These are phyloP conservation scores for Phyllosticta capitalensis DNA, from an alignment of 2,329 filamentous ascomycete species.

Conservation along the genomic window DNA sequence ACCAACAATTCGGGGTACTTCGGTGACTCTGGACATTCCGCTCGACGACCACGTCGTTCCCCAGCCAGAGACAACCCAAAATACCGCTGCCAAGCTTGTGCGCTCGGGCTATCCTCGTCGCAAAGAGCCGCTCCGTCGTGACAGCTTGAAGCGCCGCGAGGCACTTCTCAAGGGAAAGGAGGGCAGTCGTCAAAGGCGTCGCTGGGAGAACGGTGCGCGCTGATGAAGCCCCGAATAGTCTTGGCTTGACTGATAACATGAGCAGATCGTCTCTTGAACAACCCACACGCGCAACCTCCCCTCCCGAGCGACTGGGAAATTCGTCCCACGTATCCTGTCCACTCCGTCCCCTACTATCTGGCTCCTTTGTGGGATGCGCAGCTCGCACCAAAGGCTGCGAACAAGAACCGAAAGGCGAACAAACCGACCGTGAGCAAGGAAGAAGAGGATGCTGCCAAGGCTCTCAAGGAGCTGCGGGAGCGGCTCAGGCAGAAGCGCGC, in stretches of 20 bases:
- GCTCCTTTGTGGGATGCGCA: conserved; percentile 72
- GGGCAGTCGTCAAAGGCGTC: conserved; percentile 71
- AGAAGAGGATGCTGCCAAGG: conserved; percentile 38
- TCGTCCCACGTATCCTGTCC: conserved; percentile 68
- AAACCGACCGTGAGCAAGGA: conserved; percentile 30
- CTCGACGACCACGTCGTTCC: conserved; percentile 50
- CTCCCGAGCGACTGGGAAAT: conserved; percentile 74
- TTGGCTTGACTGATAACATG: background rate
- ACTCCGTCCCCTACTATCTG: conserved; percentile 77
- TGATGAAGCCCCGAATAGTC: background rate
- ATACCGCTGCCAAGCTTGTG: conserved; percentile 36
- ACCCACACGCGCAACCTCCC: conserved; percentile 79
- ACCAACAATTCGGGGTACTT: conserved; percentile 40
- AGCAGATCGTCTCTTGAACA: conserved; percentile 72
- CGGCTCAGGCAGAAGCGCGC: conserved; percentile 72
- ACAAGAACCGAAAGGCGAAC: conserved; percentile 23
- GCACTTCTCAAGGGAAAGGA: conserved; percentile 80
- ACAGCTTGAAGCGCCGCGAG: conserved; percentile 60
- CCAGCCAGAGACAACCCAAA: conserved; percentile 21
- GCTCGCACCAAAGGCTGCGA: conserved; percentile 37
- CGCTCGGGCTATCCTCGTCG: conserved; percentile 40
- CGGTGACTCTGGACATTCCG: conserved; percentile 61
- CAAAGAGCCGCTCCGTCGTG: conserved; percentile 46
- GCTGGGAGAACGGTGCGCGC: conserved; percentile 82
- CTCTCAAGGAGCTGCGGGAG: conserved; percentile 71